phyloP scores from a whole-genome alignment of 371 early-diverging fungal species.

The Mortierella sp. region DNA sequence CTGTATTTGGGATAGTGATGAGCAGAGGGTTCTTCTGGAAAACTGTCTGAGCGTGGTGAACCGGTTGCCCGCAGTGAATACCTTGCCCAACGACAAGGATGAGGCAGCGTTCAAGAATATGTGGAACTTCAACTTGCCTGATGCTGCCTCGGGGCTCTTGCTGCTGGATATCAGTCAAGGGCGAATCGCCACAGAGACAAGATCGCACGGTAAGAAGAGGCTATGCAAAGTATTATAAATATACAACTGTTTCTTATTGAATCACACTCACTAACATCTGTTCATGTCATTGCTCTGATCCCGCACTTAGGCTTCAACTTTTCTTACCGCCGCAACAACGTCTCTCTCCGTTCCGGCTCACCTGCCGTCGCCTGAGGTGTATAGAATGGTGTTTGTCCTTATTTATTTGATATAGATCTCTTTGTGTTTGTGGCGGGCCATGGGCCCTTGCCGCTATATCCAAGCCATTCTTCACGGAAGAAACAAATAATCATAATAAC shows the following conservation, averaged over 20 bases:
- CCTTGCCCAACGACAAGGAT: constrained; percentile 57
- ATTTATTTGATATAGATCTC: no score
- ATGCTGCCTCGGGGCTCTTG: constrained; percentile 69
- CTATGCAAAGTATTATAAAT: background rate
- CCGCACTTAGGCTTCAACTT: constrained; percentile 61
- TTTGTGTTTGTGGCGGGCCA: no score
- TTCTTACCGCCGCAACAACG: constrained; percentile 63
- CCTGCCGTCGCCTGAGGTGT: constrained; percentile 30
- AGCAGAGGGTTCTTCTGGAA: constrained; percentile 62
- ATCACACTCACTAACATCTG: no score
- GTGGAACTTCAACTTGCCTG: constrained; percentile 78
- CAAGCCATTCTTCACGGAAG: no score
- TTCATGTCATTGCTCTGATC: background rate
- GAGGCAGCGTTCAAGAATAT: constrained; percentile 74
- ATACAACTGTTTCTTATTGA: no score
- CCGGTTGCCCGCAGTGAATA: constrained; percentile 51
- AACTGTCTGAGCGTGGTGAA: constrained; percentile 70
- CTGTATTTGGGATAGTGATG: constrained; percentile 50
- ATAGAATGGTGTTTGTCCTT: background rate
- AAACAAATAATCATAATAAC: no score
- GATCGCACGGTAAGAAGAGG: constrained; percentile 62
- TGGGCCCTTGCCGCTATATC: no score
- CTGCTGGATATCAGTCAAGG: constrained; percentile 67
- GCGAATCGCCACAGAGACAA: constrained; percentile 60
- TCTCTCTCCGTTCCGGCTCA: constrained; percentile 48